These are phyloP conservation scores for Colletotrichum sansevieriae DNA, from an alignment of 2,329 filamentous ascomycete species.

Conservation along the genomic window DNA sequence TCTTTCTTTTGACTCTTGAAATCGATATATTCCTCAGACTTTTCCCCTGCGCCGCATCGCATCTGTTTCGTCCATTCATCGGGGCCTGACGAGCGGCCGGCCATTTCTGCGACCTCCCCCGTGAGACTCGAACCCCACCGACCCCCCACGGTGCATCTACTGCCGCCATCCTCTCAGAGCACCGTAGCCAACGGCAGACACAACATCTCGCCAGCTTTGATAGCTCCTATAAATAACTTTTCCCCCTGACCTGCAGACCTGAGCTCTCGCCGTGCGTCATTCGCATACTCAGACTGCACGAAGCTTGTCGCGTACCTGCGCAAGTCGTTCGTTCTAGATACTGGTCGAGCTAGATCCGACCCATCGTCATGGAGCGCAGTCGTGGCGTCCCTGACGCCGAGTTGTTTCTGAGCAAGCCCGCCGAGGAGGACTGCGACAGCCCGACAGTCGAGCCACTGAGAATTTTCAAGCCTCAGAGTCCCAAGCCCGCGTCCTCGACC, in stretches of 20 bases:
- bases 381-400: slow-evolving; percentile 82
- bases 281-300: slow-evolving; percentile 29
- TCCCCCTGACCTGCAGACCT: slow-evolving; percentile 35
- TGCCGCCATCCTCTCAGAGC: slow-evolving; percentile 30
- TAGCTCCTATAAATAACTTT: slow-evolving; percentile 46
- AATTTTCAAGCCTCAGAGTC: slow-evolving; percentile 84
- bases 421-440: slow-evolving; percentile 70
- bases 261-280: slow-evolving; percentile 37
- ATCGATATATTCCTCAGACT: slow-evolving; percentile 7
- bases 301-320: slow-evolving; percentile 43
- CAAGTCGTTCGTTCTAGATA: slow-evolving; percentile 39
- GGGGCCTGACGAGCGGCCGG: slow-evolving; percentile 29
- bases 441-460: slow-evolving; percentile 86
- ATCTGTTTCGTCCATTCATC: slow-evolving; percentile 31
- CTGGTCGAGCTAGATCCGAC: slow-evolving; percentile 41
- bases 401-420: slow-evolving; percentile 80
- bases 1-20: slow-evolving; percentile 3
- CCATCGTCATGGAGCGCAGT: slow-evolving; percentile 61
- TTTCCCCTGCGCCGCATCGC: slow-evolving; percentile 28
- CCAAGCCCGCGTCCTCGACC: slow-evolving; percentile 60
- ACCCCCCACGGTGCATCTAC: slow-evolving; percentile 33
- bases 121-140: slow-evolving; percentile 38
- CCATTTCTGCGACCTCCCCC: slow-evolving; percentile 40
- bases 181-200: slow-evolving; percentile 38
- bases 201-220: slow-evolving; percentile 37